Evolutionary conservation across 305 asterid genomes (phyloP).

Genomic region (Solanum hybrid): DNA sequence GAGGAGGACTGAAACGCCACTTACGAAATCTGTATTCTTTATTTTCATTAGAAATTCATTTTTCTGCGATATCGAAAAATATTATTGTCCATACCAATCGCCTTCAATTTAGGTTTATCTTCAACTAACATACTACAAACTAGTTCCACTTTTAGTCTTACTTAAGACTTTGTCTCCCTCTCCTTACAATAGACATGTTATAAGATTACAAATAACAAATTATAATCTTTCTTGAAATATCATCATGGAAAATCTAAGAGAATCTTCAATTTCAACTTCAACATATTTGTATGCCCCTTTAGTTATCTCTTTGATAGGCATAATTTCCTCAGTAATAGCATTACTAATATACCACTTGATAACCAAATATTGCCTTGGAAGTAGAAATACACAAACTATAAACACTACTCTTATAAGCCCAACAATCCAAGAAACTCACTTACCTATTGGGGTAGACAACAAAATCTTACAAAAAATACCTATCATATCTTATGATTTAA

Average conservation of each 20-base stretch:
- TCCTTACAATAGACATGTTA: background rate
- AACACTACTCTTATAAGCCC: background rate
- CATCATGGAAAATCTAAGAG: conserved; percentile 32
- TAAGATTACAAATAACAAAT: background rate
- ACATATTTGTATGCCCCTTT: conserved; percentile 23
- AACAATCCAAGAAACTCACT: background rate
- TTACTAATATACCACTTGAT: conserved; percentile 40
- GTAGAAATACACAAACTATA: conserved; percentile 8
- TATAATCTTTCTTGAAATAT: background rate
- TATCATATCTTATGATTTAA: conserved; percentile 27
- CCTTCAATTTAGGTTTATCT: background rate
- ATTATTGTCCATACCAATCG: background rate
- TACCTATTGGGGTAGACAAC: conserved; percentile 34
- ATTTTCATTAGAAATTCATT: background rate
- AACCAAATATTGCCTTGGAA: conserved; percentile 25
- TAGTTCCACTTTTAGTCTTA: background rate
- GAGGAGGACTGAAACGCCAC: background rate
- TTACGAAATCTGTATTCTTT: background rate
- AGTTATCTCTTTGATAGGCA: conserved; percentile 38
- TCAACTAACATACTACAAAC: background rate
- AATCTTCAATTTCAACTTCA: conserved; percentile 16
- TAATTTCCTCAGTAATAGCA: conserved; percentile 23
- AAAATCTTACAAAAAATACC: conserved; percentile 38
- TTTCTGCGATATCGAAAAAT: background rate
- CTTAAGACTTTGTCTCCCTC: background rate